Percentiles rank a stretch among this genome's conserved stretches.
Conservation (phyloP, 306 rosid genomes). For the Psophocarpus tetragonolobus region DNA sequence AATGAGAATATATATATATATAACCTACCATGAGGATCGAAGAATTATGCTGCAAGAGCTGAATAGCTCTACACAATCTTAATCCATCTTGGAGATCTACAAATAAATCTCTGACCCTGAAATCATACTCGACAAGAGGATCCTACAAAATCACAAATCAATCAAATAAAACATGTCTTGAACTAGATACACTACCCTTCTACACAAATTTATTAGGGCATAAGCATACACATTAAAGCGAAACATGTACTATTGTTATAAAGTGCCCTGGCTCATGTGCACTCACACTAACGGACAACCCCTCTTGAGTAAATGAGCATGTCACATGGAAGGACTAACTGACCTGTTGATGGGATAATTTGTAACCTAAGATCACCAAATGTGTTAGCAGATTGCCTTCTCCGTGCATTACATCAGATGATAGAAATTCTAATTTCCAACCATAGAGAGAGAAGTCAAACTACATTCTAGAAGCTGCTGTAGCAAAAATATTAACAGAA, state of each 20-base stretch:
- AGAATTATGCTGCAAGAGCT: constrained; percentile 73
- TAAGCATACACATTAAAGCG: background rate
- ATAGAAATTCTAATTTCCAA: constrained; percentile 72
- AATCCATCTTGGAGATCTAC: constrained; percentile 88
- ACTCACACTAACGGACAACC: background rate
- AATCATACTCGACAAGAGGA: constrained; percentile 76
- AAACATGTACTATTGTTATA: background rate
- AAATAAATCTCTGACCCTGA: constrained; percentile 69
- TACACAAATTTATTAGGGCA: background rate
- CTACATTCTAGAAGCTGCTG: constrained; percentile 22
- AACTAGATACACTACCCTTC: constrained; percentile 8
- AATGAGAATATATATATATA: background rate
- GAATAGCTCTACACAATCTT: constrained; percentile 82
- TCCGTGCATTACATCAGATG: constrained; percentile 87
- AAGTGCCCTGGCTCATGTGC: background rate
- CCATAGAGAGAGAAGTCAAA: constrained; percentile 50
- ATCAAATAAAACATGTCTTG: constrained; percentile 15
- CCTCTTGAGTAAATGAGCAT: constrained; percentile 16
- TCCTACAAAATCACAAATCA: constrained; percentile 54
- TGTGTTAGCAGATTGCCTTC: constrained; percentile 91
- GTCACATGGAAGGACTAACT: constrained; percentile 29
- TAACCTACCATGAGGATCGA: constrained; percentile 73
- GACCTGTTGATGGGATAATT: constrained; percentile 82
- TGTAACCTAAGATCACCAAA: constrained; percentile 77
- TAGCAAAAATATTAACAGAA: constrained; percentile 25